These are phyloP conservation scores for Globisporangium polare DNA, from an alignment of 352 stramenopile species.

Conservation along the genomic window DNA sequence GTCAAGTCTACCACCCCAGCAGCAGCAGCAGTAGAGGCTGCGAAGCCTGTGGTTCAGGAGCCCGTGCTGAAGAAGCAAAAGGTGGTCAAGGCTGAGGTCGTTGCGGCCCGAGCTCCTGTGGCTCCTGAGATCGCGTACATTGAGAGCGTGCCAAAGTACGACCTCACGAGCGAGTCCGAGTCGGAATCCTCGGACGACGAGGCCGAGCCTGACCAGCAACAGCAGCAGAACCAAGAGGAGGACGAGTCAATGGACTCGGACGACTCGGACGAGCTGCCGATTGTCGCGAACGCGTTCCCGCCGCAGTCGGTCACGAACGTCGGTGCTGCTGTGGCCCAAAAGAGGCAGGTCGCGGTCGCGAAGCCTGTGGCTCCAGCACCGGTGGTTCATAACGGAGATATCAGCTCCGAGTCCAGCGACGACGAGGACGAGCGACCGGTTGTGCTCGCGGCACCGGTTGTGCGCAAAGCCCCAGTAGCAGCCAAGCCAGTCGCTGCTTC, in stretches of 20 bases:
- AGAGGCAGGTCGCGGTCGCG: neutral
- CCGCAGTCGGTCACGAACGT: neutral
- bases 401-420: constrained; percentile 41
- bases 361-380: neutral
- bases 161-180: constrained; percentile 53
- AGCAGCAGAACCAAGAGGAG: neutral
- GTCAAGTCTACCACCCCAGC: neutral
- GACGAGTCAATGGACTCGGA: constrained; percentile 4
- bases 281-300: neutral
- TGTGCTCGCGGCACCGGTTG: constrained; percentile 9
- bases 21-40: neutral
- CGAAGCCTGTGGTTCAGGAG: constrained; percentile 10
- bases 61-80: constrained; percentile 22
- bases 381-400: neutral
- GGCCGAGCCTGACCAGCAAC: constrained; percentile 12
- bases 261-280: constrained; percentile 4
- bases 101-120: neutral
- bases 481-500: neutral
- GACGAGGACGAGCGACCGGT: constrained; percentile 28
- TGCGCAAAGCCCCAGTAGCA: constrained; percentile 1
- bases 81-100: neutral
- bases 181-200: constrained; percentile 26
- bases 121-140: constrained; percentile 25
- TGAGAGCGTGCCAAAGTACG: constrained; percentile 54
- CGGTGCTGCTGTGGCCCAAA: neutral